phyloP scores from a whole-genome alignment of 176 grass and related monocot genomes.

The Oropetium thomaeum region DNA sequence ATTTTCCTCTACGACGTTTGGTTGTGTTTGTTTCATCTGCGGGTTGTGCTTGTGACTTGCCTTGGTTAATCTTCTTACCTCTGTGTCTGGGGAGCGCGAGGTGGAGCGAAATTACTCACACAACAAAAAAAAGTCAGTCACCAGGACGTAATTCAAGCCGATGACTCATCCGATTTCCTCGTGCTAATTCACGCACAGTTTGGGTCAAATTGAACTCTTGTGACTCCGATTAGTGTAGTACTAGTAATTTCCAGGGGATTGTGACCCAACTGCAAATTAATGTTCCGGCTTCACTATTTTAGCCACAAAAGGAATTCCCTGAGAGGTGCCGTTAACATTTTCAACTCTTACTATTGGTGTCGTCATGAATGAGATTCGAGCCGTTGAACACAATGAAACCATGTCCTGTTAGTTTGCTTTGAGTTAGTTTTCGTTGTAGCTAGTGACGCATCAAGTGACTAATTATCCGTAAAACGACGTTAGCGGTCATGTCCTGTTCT shows the following conservation, averaged over 20 bases:
- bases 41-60: background rate
- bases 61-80: background rate
- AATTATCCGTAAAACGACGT: too few species aligned
- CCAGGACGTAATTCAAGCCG: background rate
- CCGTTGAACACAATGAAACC: too few species aligned
- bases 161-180: background rate
- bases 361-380: background rate
- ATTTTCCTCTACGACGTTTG: background rate
- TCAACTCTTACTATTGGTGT: background rate
- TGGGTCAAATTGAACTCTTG: slow-evolving; percentile 3
- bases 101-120: slow-evolving; percentile 16
- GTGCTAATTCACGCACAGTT: background rate
- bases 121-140: slow-evolving; percentile 3
- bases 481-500: background rate
- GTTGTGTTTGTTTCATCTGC: background rate
- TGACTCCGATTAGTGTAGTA: background rate
- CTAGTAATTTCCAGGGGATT: slow-evolving; percentile 10
- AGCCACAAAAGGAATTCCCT: background rate
- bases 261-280: background rate
- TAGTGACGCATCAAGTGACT: too few species aligned
- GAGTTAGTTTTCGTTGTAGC: too few species aligned
- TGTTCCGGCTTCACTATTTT: background rate
- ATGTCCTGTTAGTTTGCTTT: too few species aligned
- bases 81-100: background rate
- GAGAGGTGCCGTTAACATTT: background rate